A percentile compares a stretch with the other conserved stretches of the same genome.
These are phyloP conservation scores for Agrostemma githago DNA, from an alignment of 148 eudicot species.

Conservation along the genomic window DNA sequence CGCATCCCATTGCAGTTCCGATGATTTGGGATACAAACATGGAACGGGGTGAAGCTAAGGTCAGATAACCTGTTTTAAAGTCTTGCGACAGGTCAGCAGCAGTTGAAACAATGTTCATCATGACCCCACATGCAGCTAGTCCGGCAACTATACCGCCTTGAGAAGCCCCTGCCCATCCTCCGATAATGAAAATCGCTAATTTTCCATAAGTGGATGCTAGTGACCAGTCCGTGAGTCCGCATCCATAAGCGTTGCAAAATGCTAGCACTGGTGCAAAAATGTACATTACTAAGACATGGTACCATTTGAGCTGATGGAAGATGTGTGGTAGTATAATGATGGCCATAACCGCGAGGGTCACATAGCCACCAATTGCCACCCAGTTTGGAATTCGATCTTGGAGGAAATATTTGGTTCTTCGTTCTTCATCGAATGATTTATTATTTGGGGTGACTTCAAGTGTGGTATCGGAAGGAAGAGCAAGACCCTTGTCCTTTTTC, in stretches of 20 bases:
- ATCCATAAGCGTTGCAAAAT: constrained; percentile 87
- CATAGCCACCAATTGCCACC: constrained; percentile 54
- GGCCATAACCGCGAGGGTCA: constrained; percentile 51
- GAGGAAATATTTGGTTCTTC: constrained; percentile 58
- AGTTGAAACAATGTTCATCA: constrained; percentile 78
- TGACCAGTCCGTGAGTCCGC: constrained; percentile 87
- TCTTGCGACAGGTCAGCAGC: constrained; percentile 74
- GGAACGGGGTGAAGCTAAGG: constrained; percentile 67
- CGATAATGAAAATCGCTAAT: constrained; percentile 63
- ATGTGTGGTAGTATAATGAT: constrained; percentile 56
- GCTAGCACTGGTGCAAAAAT: constrained; percentile 61
- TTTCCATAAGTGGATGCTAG: constrained; percentile 78
- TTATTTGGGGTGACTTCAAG: constrained; percentile 14
- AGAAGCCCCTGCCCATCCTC: constrained; percentile 74
- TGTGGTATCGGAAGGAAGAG: constrained; percentile 30
- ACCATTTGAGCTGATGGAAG: constrained; percentile 77
- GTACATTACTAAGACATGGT: constrained; percentile 66
- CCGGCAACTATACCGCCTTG: constrained; percentile 73
- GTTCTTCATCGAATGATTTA: constrained; percentile 57
- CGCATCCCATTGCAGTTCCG: constrained; percentile 71
- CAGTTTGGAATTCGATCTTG: constrained; percentile 77
- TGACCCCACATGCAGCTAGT: constrained; percentile 83
- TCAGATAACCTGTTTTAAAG: constrained; percentile 74
- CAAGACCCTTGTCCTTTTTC: constrained; percentile 27
- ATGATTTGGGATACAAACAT: constrained; percentile 75